These are phyloP conservation scores for Daedaleopsis sinensis DNA, from an alignment of 768 basidiomycete species.

Conservation along the genomic window DNA sequence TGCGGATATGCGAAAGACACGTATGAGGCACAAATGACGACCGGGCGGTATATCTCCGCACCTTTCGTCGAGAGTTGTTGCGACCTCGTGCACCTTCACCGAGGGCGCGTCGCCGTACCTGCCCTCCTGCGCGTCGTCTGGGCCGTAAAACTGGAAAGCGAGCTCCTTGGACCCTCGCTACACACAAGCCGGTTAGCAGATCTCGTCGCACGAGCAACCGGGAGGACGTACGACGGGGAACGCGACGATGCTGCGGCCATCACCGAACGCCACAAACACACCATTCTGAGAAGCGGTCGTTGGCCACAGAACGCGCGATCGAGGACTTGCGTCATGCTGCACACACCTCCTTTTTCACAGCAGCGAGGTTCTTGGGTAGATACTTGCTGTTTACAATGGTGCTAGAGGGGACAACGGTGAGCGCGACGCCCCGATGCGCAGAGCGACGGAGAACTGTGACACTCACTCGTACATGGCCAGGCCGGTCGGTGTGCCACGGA, in stretches of 20 bases:
- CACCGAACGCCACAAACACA: slow-evolving; percentile 9
- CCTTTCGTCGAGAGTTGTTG: background rate
- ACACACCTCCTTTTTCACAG: slow-evolving; percentile 2
- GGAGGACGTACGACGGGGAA: slow-evolving; percentile 13
- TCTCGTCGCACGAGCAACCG: too few relatives aligned
- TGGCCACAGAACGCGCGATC: too few relatives aligned
- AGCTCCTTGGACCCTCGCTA: slow-evolving; percentile 1
- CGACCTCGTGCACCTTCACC: slow-evolving; percentile 8
- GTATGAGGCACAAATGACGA: background rate
- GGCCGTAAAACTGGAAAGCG: slow-evolving; percentile 15
- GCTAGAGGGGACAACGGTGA: background rate
- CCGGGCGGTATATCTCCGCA: background rate
- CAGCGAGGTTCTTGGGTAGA: slow-evolving; percentile 3
- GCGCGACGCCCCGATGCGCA: too few relatives aligned
- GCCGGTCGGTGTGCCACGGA: slow-evolving; percentile 21
- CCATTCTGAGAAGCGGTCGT: slow-evolving; percentile 3
- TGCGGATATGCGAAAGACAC: background rate
- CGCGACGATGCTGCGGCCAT: slow-evolving; percentile 6
- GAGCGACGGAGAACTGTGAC: too few relatives aligned
- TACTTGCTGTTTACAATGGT: slow-evolving; percentile 7
- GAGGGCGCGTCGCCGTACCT: slow-evolving; percentile 9
- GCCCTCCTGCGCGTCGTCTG: slow-evolving; percentile 2
- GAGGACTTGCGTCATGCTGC: too few relatives aligned
- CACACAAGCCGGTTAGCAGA: background rate
- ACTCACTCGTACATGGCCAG: slow-evolving; percentile 34